Percentiles rank a stretch among this genome's conserved stretches.
Evolutionary conservation across 768 basidiomycete genomes (phyloP).

Genomic region (Cyathus striatus): DNA sequence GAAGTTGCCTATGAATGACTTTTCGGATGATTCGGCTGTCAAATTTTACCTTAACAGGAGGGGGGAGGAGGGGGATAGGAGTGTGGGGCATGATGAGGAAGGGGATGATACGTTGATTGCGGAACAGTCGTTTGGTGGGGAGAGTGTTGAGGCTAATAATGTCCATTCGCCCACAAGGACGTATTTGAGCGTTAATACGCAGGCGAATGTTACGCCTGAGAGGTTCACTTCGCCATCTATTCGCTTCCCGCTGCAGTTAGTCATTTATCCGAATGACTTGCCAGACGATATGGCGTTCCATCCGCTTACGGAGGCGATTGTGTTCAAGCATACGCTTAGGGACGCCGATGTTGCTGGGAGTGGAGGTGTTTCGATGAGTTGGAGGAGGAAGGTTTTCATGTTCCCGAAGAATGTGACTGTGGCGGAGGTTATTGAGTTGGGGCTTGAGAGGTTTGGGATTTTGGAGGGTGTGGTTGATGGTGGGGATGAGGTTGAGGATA

Average conservation of each 20-base stretch:
- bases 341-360: constrained; percentile 37
- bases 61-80: constrained; percentile 31
- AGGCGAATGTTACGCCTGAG: constrained; percentile 53
- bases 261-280: constrained; percentile 86
- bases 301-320: constrained; percentile 85
- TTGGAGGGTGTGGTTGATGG: constrained; percentile 97
- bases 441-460: constrained; percentile 91
- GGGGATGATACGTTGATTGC: constrained; percentile 39
- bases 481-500: constrained; percentile 97
- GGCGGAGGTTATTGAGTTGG: constrained; percentile 92
- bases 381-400: constrained; percentile 79
- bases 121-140: constrained; percentile 29
- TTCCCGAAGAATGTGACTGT: constrained; percentile 95
- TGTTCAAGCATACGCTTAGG: constrained; percentile 73
- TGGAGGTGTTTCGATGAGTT: constrained; percentile 51
- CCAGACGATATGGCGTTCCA: constrained; percentile 97
- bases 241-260: constrained; percentile 80
- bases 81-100: constrained; percentile 31
- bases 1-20: constrained; percentile 94
- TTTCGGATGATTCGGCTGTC: constrained; percentile 93
- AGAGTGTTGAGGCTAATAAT: constrained; percentile 17
- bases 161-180: constrained; percentile 26
- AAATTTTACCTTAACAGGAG: constrained; percentile 91
- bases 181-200: constrained; percentile 38
- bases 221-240: constrained; percentile 80